Evolutionary conservation across 257 asterid species (phyloP).

Genomic region (Petunia axillaris): DNA sequence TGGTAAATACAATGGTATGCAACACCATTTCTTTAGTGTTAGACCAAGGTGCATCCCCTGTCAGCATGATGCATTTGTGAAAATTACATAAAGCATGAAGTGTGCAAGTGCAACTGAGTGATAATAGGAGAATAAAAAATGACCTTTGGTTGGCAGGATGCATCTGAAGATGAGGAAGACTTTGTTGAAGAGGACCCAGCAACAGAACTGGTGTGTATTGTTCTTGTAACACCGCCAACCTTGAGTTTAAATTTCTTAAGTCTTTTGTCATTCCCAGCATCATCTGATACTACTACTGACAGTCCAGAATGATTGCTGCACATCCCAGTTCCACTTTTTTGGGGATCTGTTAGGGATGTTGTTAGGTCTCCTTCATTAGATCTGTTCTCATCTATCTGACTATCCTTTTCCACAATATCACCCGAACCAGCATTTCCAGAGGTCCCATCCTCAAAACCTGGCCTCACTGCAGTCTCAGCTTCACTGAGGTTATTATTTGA

Average conservation of each 20-base stretch:
- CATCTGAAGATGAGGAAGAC: slow-evolving; percentile 48
- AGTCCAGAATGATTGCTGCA: slow-evolving; percentile 35
- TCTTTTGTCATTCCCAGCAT: slow-evolving; percentile 45
- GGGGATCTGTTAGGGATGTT: slow-evolving; percentile 33
- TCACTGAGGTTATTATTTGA: slow-evolving; percentile 42
- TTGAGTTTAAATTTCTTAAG: slow-evolving; percentile 71
- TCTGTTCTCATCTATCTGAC: slow-evolving; percentile 2
- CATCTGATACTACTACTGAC: slow-evolving; percentile 44
- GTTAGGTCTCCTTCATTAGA: slow-evolving; percentile 32
- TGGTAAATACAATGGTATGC: slow-evolving; percentile 1
- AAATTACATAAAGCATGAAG: neutral
- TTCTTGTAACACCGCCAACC: slow-evolving; percentile 81
- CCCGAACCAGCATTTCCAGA: slow-evolving; percentile 36
- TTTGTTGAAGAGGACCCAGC: slow-evolving; percentile 51
- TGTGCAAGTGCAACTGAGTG: neutral
- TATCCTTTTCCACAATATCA: slow-evolving; percentile 6
- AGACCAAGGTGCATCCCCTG: neutral
- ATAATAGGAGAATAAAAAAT: slow-evolving; percentile 25
- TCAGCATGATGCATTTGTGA: neutral
- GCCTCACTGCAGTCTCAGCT: slow-evolving; percentile 41
- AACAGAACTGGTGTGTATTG: slow-evolving; percentile 55
- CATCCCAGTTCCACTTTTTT: slow-evolving; percentile 29
- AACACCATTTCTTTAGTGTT: neutral
- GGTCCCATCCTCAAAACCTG: slow-evolving; percentile 37
- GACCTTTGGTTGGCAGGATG: slow-evolving; percentile 30